phyloP scores from a whole-genome alignment of 2,329 filamentous ascomycete species.

The Pestalotiopsis sp. region DNA sequence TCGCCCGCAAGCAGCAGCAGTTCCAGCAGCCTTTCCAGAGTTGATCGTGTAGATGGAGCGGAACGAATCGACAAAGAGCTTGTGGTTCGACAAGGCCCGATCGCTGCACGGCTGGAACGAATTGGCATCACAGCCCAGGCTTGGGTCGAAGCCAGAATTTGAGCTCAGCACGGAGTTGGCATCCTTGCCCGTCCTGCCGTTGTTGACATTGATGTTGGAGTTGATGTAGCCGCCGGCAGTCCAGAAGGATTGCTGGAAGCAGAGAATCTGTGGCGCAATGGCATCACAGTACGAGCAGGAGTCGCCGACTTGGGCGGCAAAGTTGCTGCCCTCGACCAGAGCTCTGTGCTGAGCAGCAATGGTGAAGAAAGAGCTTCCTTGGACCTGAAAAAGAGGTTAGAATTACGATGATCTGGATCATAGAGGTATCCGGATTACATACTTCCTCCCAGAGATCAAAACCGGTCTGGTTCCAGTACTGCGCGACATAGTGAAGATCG shows the following conservation, averaged over 20 bases:
- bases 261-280: slow-evolving; percentile 71
- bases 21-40: slow-evolving; percentile 59
- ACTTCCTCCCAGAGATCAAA: slow-evolving; percentile 84
- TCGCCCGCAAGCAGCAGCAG: slow-evolving; percentile 65
- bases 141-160: slow-evolving; percentile 71
- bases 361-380: slow-evolving; percentile 80
- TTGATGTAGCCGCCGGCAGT: slow-evolving; percentile 60
- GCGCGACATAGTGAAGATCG: slow-evolving; percentile 73
- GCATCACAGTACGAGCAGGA: slow-evolving; percentile 62
- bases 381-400: slow-evolving; percentile 39
- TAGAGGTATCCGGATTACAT: not conserved
- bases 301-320: slow-evolving; percentile 66
- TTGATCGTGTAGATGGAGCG: slow-evolving; percentile 72
- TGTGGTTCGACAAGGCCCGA: slow-evolving; percentile 73
- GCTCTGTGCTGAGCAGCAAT: slow-evolving; percentile 69
- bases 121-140: slow-evolving; percentile 64
- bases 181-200: slow-evolving; percentile 69
- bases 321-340: slow-evolving; percentile 66
- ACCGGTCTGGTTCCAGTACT: slow-evolving; percentile 68
- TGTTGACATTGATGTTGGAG: slow-evolving; percentile 68
- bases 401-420: not conserved
- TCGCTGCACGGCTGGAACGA: slow-evolving; percentile 81
- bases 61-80: slow-evolving; percentile 76
- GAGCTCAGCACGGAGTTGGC: slow-evolving; percentile 69
- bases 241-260: slow-evolving; percentile 79